phyloP scores from a whole-genome alignment of 106 monocot genomes.

The Amphibolis antarctica region DNA sequence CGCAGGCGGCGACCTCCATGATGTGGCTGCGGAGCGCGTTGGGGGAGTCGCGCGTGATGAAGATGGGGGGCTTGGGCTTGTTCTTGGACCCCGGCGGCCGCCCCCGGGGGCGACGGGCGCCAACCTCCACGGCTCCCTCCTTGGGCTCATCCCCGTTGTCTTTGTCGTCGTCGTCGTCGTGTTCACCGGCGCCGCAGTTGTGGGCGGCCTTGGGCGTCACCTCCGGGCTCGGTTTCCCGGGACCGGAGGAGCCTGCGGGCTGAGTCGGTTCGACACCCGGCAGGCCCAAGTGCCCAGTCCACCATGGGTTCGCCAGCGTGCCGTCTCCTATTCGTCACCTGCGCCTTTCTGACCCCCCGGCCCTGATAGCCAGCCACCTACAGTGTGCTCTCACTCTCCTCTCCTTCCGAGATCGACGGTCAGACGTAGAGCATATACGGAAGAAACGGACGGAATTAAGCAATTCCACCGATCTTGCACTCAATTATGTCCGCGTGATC shows the following conservation, averaged over 20 bases:
- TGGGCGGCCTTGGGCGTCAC: not conserved
- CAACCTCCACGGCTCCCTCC: constrained; percentile 16
- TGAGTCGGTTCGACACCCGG: constrained; percentile 9
- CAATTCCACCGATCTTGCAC: too few relatives aligned
- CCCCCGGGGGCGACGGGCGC: constrained; percentile 21
- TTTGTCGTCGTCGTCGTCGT: constrained; percentile 10
- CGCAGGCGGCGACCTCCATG: constrained; percentile 21
- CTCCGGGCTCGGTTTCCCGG: not conserved
- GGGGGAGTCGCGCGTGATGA: constrained; percentile 24
- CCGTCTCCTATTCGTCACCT: not conserved
- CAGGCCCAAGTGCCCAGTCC: constrained; percentile 14
- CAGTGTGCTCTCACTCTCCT: too few relatives aligned
- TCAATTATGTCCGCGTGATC: too few relatives aligned
- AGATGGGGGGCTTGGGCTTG: constrained; percentile 30
- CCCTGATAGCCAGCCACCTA: not conserved
- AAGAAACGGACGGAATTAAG: too few relatives aligned
- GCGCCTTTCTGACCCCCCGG: not conserved
- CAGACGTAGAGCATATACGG: too few relatives aligned
- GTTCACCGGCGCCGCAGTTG: not conserved
- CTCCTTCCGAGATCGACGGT: too few relatives aligned
- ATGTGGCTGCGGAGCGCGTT: constrained; percentile 28
- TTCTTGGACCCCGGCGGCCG: constrained; percentile 23
- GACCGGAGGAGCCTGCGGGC: constrained; percentile 9
- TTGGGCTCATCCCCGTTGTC: constrained; percentile 21
- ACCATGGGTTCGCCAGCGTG: constrained; percentile 16